phyloP scores from a whole-genome alignment of 306 rosid genomes.

The Nissolia schottii region DNA sequence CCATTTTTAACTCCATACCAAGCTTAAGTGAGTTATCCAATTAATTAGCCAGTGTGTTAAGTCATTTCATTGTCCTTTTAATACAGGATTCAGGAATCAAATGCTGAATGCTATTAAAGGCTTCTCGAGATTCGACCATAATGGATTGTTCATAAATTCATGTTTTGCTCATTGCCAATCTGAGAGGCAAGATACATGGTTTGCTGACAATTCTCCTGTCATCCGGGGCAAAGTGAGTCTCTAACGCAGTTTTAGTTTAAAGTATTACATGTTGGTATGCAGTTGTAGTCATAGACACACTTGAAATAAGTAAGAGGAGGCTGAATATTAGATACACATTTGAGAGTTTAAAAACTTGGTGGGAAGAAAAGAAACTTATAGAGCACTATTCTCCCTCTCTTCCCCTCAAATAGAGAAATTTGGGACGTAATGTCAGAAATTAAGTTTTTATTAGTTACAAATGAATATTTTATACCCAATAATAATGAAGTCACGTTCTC shows the following conservation, averaged over 20 bases:
- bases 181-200: slow-evolving; percentile 96
- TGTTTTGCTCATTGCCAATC: slow-evolving; percentile 94
- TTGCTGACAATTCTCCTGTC: slow-evolving; percentile 72
- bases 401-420: no score
- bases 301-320: not conserved
- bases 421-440: no score
- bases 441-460: no score
- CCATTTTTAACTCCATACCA: no score
- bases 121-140: slow-evolving; percentile 55
- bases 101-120: slow-evolving; percentile 57
- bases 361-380: no score
- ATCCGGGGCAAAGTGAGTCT: slow-evolving; percentile 58
- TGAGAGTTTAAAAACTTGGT: no score
- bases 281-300: not conserved
- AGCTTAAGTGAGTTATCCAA: not conserved
- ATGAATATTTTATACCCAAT: no score
- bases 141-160: slow-evolving; percentile 86
- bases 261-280: not conserved
- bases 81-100: slow-evolving; percentile 75
- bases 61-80: slow-evolving; percentile 4
- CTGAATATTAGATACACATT: not conserved
- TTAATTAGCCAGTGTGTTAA: not conserved
- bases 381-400: no score
- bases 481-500: not conserved
- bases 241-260: not conserved